Percentiles rank a stretch among this genome's conserved stretches.
phyloP scores from a whole-genome alignment of 1,284 basidiomycete species.

The Leccinum pachyderme region DNA sequence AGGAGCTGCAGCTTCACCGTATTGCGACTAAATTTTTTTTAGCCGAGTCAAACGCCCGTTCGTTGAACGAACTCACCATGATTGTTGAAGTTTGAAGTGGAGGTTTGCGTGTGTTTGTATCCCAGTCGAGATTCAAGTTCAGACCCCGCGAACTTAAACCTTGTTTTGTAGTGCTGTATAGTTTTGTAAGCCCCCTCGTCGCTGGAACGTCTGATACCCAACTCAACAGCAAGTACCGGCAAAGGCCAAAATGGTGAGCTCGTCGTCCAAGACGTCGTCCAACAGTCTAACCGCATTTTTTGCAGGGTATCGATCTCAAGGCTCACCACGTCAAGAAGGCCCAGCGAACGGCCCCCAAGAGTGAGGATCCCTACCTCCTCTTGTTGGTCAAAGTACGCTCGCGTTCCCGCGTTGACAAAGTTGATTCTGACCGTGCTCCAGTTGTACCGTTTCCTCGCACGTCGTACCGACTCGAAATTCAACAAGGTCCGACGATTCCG shows the following conservation, averaged over 20 bases:
- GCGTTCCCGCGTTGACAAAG: constrained; percentile 1
- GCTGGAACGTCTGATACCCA: constrained; percentile 33
- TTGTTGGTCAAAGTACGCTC: constrained; percentile 90
- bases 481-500: constrained; percentile 72
- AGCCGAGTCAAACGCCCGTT: neutral
- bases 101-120: constrained; percentile 46
- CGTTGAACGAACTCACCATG: constrained; percentile 57
- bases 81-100: constrained; percentile 47
- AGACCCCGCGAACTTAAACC: constrained; percentile 31
- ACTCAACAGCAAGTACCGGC: constrained; percentile 44
- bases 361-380: constrained; percentile 98
- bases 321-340: constrained; percentile 99
- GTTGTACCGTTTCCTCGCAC: constrained; percentile 99
- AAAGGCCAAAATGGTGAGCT: constrained; percentile 77
- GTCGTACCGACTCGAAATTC: constrained; percentile 94
- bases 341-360: constrained; percentile 91
- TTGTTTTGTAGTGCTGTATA: constrained; percentile 45
- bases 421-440: constrained; percentile 34
- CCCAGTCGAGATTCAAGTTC: constrained; percentile 35
- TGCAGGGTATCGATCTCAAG: constrained; percentile 95
- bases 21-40: constrained; percentile 40
- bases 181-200: constrained; percentile 53
- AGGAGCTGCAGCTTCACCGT: constrained; percentile 56
- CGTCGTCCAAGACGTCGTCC: constrained; percentile 36
- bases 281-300: constrained; percentile 17